These are phyloP conservation scores for Pichia gijzeniarum DNA, from an alignment of 805 yeast species.

Conservation along the genomic window DNA sequence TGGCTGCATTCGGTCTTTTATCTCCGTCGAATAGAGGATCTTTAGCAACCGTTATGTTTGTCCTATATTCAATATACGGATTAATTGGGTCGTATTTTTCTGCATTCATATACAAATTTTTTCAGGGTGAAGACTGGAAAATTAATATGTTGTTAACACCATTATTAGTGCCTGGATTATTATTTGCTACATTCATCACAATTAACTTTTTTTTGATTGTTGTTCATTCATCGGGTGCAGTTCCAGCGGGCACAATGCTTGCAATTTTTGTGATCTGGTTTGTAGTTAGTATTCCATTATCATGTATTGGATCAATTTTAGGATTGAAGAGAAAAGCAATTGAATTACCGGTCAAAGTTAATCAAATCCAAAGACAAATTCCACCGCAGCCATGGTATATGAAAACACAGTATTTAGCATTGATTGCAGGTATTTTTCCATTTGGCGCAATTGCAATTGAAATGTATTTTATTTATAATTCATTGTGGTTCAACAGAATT, in stretches of 20 bases:
- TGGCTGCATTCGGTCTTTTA: conserved; percentile 83
- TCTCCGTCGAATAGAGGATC: conserved; percentile 96
- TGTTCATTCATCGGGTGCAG: conserved; percentile 86
- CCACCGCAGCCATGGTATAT: conserved; percentile 87
- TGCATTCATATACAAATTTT: conserved; percentile 75
- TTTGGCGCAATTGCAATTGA: conserved; percentile 94
- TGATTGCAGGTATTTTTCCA: conserved; percentile 87
- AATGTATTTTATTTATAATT: conserved; percentile 84
- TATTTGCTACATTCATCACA: conserved; percentile 56
- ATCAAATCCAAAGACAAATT: conserved; percentile 94
- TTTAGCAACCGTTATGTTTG: conserved; percentile 81
- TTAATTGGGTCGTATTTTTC: conserved; percentile 83
- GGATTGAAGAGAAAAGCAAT: conserved; percentile 52
- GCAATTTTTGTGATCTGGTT: conserved; percentile 84
- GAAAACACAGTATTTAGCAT: conserved; percentile 55
- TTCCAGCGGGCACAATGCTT: conserved; percentile 84
- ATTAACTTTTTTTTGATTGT: conserved; percentile 77
- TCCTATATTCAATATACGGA: conserved; percentile 76
- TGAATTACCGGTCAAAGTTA: conserved; percentile 70
- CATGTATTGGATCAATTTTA: conserved; percentile 73
- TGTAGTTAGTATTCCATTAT: conserved; percentile 73
- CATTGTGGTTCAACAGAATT: conserved; percentile 89
- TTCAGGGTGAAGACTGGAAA: conserved; percentile 92
- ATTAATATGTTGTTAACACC: conserved; percentile 80
- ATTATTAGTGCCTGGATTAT: conserved; percentile 70